Evolutionary conservation across 2,329 filamentous ascomycete species (phyloP).

Genomic region (Monosporascus sp.): DNA sequence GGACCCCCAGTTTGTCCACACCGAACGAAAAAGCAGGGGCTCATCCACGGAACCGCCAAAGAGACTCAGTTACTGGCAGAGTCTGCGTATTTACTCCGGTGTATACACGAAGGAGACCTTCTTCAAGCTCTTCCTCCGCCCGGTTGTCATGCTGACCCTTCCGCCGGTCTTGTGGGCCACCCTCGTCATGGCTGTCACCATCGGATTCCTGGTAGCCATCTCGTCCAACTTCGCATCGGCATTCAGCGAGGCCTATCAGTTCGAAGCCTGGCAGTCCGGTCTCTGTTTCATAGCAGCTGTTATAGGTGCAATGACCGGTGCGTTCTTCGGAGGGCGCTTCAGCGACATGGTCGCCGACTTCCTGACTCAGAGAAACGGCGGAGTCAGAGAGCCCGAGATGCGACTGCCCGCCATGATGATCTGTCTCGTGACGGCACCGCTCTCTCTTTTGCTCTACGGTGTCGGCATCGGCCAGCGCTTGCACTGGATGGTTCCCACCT

Average conservation of each 20-base stretch:
- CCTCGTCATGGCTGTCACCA: constrained; percentile 47
- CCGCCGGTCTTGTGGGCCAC: constrained; percentile 52
- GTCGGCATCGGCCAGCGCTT: constrained; percentile 39
- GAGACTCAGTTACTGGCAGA: constrained; percentile 28
- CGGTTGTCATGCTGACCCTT: constrained; percentile 42
- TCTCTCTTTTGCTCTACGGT: constrained; percentile 40
- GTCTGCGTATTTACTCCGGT: constrained; percentile 34
- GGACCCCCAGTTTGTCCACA: too few species aligned
- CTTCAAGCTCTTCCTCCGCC: constrained; percentile 42
- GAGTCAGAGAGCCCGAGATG: constrained; percentile 55
- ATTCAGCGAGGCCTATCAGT: constrained; percentile 35
- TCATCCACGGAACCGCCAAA: constrained; percentile 5
- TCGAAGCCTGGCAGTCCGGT: constrained; percentile 41
- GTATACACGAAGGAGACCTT: constrained; percentile 40
- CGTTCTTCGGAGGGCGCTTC: constrained; percentile 43
- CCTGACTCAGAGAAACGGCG: constrained; percentile 46
- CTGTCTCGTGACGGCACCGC: constrained; percentile 44
- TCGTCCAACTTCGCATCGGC: constrained; percentile 45
- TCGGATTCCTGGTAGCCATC: constrained; percentile 51
- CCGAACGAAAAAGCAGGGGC: too few species aligned
- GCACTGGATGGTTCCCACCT: constrained; percentile 51
- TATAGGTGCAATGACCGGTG: constrained; percentile 41
- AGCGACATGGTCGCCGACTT: constrained; percentile 42
- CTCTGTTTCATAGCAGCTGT: constrained; percentile 45
- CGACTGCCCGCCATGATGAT: constrained; percentile 48